phyloP scores from a whole-genome alignment of 768 basidiomycete genomes.

The Kockovaella imperatae region DNA sequence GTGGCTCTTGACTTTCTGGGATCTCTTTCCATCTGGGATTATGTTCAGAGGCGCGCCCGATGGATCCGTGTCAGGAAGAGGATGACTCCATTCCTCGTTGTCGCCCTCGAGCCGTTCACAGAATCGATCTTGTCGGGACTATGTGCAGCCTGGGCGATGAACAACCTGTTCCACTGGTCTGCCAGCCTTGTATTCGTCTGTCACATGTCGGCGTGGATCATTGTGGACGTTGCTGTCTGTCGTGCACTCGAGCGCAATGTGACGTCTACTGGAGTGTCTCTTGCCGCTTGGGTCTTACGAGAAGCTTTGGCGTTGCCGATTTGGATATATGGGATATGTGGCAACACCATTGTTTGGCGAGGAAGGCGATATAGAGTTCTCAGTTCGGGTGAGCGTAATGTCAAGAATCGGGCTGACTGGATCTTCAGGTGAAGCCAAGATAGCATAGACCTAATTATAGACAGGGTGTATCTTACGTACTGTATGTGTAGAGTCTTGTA shows the following conservation, averaged over 20 bases:
- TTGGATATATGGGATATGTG: conserved; percentile 71
- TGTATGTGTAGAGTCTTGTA: too few species aligned
- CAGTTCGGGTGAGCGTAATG: conserved; percentile 60
- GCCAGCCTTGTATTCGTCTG: conserved; percentile 50
- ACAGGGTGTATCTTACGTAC: too few species aligned
- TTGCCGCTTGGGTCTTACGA: conserved; percentile 68
- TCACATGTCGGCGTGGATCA: conserved; percentile 56
- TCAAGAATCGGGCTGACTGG: background rate
- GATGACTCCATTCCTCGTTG: conserved; percentile 74
- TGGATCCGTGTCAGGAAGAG: conserved; percentile 96
- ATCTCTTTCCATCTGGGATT: conserved; percentile 74
- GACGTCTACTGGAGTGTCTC: conserved; percentile 54
- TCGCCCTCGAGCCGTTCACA: conserved; percentile 83
- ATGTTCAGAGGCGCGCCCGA: conserved; percentile 78
- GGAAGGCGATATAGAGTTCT: conserved; percentile 68
- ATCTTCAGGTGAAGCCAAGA: background rate
- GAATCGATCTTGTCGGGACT: conserved; percentile 68
- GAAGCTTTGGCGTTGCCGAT: conserved; percentile 83
- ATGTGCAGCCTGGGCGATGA: conserved; percentile 56
- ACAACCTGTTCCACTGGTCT: conserved; percentile 43
- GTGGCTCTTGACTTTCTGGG: conserved; percentile 83
- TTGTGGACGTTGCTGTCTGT: conserved; percentile 75
- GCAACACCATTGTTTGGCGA: conserved; percentile 79
- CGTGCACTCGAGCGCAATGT: conserved; percentile 64
- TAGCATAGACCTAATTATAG: too few species aligned